A percentile compares a stretch with the other conserved stretches of the same genome.
phyloP scores from a whole-genome alignment of 495 filamentous ascomycete species.

The Penicillium verhagenii region DNA sequence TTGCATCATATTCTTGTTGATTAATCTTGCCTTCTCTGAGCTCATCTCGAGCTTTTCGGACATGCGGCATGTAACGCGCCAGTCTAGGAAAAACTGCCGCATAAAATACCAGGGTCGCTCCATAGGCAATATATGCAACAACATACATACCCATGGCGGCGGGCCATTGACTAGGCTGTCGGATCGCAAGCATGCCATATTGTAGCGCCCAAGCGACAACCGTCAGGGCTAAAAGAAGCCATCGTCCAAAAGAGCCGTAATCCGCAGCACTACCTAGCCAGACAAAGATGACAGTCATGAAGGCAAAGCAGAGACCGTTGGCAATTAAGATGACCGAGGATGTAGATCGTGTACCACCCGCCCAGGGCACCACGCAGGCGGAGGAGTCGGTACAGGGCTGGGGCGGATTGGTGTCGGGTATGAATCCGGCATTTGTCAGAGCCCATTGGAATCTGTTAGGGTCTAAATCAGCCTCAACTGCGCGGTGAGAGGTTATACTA shows the following conservation, averaged over 20 bases:
- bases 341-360: slow-evolving; percentile 41
- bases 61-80: slow-evolving; percentile 47
- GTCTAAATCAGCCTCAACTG: not conserved
- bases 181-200: slow-evolving; percentile 46
- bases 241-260: slow-evolving; percentile 50
- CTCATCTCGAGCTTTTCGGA: slow-evolving; percentile 47
- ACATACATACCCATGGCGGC: slow-evolving; percentile 50
- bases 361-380: slow-evolving; percentile 48
- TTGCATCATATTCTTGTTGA: slow-evolving; percentile 43
- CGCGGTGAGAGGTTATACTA: not conserved
- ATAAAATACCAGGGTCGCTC: slow-evolving; percentile 49
- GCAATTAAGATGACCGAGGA: slow-evolving; percentile 49
- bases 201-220: slow-evolving; percentile 50
- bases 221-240: slow-evolving; percentile 46
- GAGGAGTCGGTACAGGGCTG: slow-evolving; percentile 41
- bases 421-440: slow-evolving; percentile 43
- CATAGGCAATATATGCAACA: slow-evolving; percentile 47
- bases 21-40: slow-evolving; percentile 41
- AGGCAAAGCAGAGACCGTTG: slow-evolving; percentile 50
- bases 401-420: slow-evolving; percentile 40
- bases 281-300: slow-evolving; percentile 51
- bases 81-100: slow-evolving; percentile 49
- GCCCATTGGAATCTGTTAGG: slow-evolving; percentile 46
- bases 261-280: slow-evolving; percentile 50
- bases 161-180: slow-evolving; percentile 46